phyloP scores from a whole-genome alignment of 768 basidiomycete genomes.

The Mycena maculata region DNA sequence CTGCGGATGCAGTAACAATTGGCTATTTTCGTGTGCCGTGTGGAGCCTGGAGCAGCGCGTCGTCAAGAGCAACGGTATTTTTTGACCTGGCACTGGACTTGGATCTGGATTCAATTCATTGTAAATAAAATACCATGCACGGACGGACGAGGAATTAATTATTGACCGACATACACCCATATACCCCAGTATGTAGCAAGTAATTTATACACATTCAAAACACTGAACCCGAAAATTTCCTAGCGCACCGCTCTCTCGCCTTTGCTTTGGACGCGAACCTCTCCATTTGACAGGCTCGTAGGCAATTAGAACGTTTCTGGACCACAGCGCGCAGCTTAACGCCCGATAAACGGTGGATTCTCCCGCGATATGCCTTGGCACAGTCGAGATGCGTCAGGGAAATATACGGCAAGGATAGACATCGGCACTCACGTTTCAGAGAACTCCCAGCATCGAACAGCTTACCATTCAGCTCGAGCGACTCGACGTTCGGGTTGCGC shows the following conservation, averaged over 20 bases:
- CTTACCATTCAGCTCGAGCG: conserved; percentile 30
- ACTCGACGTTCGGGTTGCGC: conserved; percentile 21
- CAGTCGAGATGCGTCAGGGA: background rate
- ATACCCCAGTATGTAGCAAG: too few relatives aligned
- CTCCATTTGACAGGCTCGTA: too few relatives aligned
- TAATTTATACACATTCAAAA: too few relatives aligned
- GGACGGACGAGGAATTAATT: too few relatives aligned
- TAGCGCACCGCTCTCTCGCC: too few relatives aligned
- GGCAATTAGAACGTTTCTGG: too few relatives aligned
- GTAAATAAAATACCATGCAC: too few relatives aligned
- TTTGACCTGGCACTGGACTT: background rate
- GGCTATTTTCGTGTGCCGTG: too few relatives aligned
- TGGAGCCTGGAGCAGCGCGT: background rate
- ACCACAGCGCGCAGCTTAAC: background rate
- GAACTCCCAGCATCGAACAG: conserved; percentile 10
- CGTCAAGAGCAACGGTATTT: background rate
- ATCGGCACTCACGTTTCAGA: conserved; percentile 19
- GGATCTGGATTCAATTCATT: too few relatives aligned
- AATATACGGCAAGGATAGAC: background rate
- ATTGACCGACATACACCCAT: too few relatives aligned
- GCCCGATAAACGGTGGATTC: conserved; percentile 12
- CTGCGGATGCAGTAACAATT: background rate
- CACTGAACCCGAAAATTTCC: too few relatives aligned
- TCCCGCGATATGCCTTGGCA: conserved; percentile 7
- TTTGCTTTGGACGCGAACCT: too few relatives aligned